Percentiles rank a stretch among this genome's conserved stretches.
Conservation (phyloP, 2,329 filamentous ascomycete genomes). For the Trichoderma gracile region DNA sequence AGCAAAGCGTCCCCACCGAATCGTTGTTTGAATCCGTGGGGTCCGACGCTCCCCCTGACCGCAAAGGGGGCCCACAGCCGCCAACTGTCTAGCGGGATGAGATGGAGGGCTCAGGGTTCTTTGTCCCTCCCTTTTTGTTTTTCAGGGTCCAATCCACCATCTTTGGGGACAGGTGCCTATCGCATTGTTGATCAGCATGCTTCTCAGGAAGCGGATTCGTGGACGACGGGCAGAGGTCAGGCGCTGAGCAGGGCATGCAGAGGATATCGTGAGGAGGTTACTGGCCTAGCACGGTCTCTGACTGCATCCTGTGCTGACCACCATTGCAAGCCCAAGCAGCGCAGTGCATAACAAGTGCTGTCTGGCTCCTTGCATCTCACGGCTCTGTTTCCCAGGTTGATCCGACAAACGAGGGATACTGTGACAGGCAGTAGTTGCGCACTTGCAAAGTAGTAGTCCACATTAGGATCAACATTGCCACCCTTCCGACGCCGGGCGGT, state of each 20-base stretch:
- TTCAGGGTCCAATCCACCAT: constrained; percentile 18
- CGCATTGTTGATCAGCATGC: too few species aligned
- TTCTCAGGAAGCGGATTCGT: neutral
- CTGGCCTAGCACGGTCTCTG: neutral
- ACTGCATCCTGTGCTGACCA: constrained; percentile 16
- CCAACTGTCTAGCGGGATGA: constrained; percentile 18
- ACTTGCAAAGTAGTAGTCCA: constrained; percentile 1
- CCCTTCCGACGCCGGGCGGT: constrained; percentile 19
- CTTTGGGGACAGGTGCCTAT: neutral
- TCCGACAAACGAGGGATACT: constrained; percentile 5
- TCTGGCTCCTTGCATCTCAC: constrained; percentile 12
- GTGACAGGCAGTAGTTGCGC: constrained; percentile 2
- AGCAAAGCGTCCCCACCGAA: constrained; percentile 7
- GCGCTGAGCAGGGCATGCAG: neutral
- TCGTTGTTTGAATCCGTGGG: constrained; percentile 19
- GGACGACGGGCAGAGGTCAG: neutral
- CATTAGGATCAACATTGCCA: constrained; percentile 15
- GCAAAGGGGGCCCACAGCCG: constrained; percentile 6
- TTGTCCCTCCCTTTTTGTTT: neutral
- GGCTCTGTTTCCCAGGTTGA: constrained; percentile 8
- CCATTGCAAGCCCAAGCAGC: constrained; percentile 3
- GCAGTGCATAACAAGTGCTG: constrained; percentile 5
- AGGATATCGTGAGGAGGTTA: neutral
- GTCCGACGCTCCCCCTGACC: constrained; percentile 14
- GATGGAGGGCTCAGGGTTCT: constrained; percentile 5